These are phyloP conservation scores for Primulina huaijiensis DNA, from an alignment of 257 asterid genomes.

Conservation along the genomic window DNA sequence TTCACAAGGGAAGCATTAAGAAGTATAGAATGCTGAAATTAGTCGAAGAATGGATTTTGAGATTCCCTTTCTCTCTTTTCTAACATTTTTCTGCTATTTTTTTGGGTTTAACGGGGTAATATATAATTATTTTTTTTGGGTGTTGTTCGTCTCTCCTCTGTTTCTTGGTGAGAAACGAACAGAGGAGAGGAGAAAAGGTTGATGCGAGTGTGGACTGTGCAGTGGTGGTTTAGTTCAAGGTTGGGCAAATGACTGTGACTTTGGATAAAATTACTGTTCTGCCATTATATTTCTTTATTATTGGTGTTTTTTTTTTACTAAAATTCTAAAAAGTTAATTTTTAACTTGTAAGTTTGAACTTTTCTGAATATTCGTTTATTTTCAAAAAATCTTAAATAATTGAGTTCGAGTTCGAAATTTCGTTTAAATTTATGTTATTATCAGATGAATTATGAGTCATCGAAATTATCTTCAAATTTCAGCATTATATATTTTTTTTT, in stretches of 20 bases:
- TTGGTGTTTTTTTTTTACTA: no score
- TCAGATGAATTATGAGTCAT: no score
- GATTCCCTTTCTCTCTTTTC: slow-evolving; percentile 37
- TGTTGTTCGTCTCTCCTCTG: slow-evolving; percentile 31
- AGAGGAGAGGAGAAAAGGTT: slow-evolving; percentile 33
- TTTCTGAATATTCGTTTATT: no score
- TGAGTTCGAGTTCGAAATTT: no score
- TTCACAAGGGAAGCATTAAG: slow-evolving; percentile 36
- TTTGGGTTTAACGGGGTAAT: not conserved
- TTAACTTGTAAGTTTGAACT: no score
- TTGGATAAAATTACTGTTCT: slow-evolving; percentile 24
- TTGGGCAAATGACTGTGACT: slow-evolving; percentile 25
- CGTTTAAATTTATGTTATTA: no score
- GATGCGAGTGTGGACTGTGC: not conserved
- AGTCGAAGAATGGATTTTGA: slow-evolving; percentile 29
- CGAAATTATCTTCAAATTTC: no score
- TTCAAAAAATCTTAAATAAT: no score
- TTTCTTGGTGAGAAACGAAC: slow-evolving; percentile 40
- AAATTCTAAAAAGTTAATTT: no score
- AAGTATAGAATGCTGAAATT: slow-evolving; percentile 16
- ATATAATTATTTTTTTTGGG: slow-evolving; percentile 7
- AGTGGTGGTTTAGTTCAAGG: slow-evolving; percentile 16
- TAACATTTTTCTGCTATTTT: slow-evolving; percentile 20
- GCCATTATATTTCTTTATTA: not conserved
- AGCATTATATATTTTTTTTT: no score